Percentiles rank a stretch among this genome's conserved stretches.
These are phyloP conservation scores for Trypanosoma cruzi DNA, from an alignment of 208 protist genomes.

Conservation along the genomic window DNA sequence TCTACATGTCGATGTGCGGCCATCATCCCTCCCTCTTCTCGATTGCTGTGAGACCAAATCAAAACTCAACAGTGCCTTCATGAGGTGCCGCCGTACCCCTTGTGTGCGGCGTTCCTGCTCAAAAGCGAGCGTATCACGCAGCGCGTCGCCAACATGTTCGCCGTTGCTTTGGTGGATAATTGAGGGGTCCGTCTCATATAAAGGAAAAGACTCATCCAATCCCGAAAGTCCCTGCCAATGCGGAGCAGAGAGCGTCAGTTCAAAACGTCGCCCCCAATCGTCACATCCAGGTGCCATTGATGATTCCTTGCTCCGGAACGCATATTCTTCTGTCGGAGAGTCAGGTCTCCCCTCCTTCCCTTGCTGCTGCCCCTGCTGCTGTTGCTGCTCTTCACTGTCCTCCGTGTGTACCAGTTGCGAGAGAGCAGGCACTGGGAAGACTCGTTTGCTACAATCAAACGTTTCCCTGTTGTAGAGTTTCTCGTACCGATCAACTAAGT, in stretches of 20 bases:
- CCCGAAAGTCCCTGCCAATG: background rate
- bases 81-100: conserved; percentile 1
- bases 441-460: background rate
- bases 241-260: background rate
- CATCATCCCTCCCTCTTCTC: background rate
- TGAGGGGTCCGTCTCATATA: background rate
- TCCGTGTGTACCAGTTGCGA: background rate
- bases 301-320: background rate
- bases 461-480: conserved; percentile 9
- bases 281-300: background rate
- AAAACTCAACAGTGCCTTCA: background rate
- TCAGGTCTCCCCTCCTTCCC: background rate
- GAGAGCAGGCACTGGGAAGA: background rate
- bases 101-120: conserved; percentile 7
- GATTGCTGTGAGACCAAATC: background rate
- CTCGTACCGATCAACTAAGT: conserved; percentile 25
- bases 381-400: background rate
- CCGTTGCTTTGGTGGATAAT: too few species aligned
- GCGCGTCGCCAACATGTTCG: background rate
- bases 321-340: background rate
- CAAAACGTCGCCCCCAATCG: background rate
- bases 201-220: background rate
- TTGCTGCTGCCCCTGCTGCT: background rate
- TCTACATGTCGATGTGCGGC: background rate
- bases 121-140: background rate